Evolutionary conservation across 495 filamentous ascomycete genomes (phyloP).

Genomic region (Clohesyomyces aquaticus): DNA sequence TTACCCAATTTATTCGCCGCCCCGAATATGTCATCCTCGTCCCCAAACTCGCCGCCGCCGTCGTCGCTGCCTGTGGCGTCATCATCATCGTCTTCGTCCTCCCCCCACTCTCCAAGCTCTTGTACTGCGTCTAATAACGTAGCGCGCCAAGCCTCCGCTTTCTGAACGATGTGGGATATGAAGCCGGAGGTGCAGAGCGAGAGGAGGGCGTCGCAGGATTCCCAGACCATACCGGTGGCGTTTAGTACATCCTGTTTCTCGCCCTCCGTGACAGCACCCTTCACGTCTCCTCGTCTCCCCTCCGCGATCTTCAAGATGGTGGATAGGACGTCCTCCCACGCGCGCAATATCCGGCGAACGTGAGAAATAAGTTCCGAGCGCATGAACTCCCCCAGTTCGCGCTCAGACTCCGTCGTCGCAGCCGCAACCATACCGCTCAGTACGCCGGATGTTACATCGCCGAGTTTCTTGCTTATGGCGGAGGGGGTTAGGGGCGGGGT

Average conservation of each 20-base stretch:
- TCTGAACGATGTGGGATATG: constrained; percentile 49
- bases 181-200: constrained; percentile 66
- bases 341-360: constrained; percentile 47
- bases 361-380: constrained; percentile 55
- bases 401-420: constrained; percentile 57
- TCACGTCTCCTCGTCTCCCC: constrained; percentile 49
- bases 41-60: constrained; percentile 42
- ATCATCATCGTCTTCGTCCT: constrained; percentile 59
- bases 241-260: constrained; percentile 58
- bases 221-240: constrained; percentile 65
- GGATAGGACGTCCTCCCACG: constrained; percentile 49
- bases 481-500: constrained; percentile 81
- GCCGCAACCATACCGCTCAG: constrained; percentile 73
- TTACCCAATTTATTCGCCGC: too few relatives aligned
- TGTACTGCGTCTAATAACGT: constrained; percentile 77
- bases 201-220: constrained; percentile 72
- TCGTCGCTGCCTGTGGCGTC: constrained; percentile 47
- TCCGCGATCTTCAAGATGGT: constrained; percentile 42
- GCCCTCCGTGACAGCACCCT: constrained; percentile 39
- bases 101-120: constrained; percentile 78
- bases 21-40: constrained; percentile 67
- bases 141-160: constrained; percentile 60
- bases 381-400: constrained; percentile 49
- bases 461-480: constrained; percentile 68
- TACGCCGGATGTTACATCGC: constrained; percentile 64